These are phyloP conservation scores for Recurvomyces mirabilis DNA, from an alignment of 495 filamentous ascomycete species.

Conservation along the genomic window DNA sequence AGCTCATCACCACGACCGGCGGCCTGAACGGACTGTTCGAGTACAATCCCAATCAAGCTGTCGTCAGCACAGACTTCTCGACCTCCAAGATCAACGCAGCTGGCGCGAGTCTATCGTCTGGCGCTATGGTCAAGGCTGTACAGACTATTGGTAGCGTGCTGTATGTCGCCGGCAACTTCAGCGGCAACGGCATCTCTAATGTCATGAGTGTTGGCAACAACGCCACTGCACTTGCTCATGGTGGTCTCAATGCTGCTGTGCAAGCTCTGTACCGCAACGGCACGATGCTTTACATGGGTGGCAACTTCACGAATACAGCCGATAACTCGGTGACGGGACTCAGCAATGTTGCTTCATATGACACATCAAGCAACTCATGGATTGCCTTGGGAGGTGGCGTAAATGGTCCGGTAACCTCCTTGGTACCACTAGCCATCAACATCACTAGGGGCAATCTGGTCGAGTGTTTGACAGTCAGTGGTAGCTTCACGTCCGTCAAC, in stretches of 20 bases:
- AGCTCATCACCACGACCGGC: constrained; percentile 53
- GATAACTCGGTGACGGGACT: constrained; percentile 49
- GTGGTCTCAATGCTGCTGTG: constrained; percentile 75
- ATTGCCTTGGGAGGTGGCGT: constrained; percentile 72
- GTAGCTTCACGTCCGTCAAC: constrained; percentile 62
- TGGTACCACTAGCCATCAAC: constrained; percentile 73
- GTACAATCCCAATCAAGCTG: constrained; percentile 56
- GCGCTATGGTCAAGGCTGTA: constrained; percentile 56
- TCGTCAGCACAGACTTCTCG: constrained; percentile 51
- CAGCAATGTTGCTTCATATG: constrained; percentile 64
- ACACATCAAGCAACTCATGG: constrained; percentile 59
- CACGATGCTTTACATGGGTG: constrained; percentile 63
- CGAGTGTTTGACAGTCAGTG: constrained; percentile 65
- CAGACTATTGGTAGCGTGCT: constrained; percentile 45
- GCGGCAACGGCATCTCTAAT: constrained; percentile 50
- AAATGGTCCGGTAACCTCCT: constrained; percentile 60
- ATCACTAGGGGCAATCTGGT: constrained; percentile 57
- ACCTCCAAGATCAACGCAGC: constrained; percentile 64
- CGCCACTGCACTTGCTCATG: constrained; percentile 47
- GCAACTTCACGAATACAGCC: constrained; percentile 68
- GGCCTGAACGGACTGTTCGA: constrained; percentile 88
- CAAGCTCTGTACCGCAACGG: constrained; percentile 53
- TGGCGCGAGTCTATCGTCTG: constrained; percentile 50
- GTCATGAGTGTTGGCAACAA: constrained; percentile 66
- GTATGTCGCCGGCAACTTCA: constrained; percentile 82